Base-by-base conservation (phyloP, 495 filamentous ascomycete species). In the Margaritispora aquatica region DNA sequence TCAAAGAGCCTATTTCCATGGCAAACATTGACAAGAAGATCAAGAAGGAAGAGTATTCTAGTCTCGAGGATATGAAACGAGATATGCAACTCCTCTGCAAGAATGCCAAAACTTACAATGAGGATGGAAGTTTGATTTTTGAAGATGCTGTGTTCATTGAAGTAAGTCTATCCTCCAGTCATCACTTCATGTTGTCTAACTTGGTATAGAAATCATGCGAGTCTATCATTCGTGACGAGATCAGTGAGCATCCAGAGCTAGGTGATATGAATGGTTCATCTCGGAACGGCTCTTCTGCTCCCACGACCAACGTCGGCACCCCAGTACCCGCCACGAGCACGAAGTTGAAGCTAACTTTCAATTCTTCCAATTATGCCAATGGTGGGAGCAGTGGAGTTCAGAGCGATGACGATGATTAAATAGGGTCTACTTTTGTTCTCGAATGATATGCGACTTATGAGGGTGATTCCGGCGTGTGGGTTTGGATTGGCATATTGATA, bases 41-140 rank as follows among this genome's bases (percentile, higher is more conserved):
- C 71, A 96, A 96, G 76, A 90, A 87, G 63, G 87, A 92, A 60
- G 89, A 97, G 62, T 98, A 97, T 70, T 84, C 84, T 62, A 87
- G 78, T 67, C 71, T 96, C 57, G 84, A 76, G 61, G 88, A 89
- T 61, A 89, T 97, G 80, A 77, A 85, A 31, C 82, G 82, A 26
- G 94, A 98, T 67, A 84, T 98, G 58, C 81, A 84, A 48, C 74
- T 89, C 56, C 81, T 98, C 66, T 93, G 92, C 70, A 83, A 81
- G 65, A 98, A 98, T 75, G 96, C 93, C 60, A 78, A 89, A 67
- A 92, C 87, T 5, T 98, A 94, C 74, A 98, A 98, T 71, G 94
- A 98, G 72, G 94, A 97, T 68, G 87, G 84, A 41, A 96, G 92
- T 73, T 71, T 90, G 58, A 79, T 98, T 49, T 97, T 90, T 75